Conservation (phyloP, 495 filamentous ascomycete species). For the Podospora didyma region DNA sequence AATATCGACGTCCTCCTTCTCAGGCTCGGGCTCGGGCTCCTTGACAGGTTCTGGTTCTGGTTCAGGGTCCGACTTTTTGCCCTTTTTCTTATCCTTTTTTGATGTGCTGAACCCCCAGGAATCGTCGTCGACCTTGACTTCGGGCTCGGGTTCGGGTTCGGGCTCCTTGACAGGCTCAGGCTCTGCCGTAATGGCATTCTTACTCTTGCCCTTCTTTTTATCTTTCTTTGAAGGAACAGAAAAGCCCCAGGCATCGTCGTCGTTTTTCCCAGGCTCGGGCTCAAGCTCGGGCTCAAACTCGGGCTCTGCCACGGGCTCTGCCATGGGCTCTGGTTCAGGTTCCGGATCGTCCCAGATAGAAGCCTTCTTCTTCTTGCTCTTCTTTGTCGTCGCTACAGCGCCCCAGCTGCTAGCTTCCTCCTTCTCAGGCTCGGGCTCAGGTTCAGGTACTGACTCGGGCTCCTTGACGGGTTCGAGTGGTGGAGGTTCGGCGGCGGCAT, state of each 20-base stretch:
- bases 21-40: conserved; percentile 16
- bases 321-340: no score
- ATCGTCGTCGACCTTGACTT: conserved; percentile 13
- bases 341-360: no score
- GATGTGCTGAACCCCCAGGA: conserved; percentile 10
- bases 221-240: conserved; percentile 4
- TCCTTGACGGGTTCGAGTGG: conserved; percentile 22
- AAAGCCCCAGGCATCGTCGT: conserved; percentile 15
- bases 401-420: conserved; percentile 9
- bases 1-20: conserved; percentile 18
- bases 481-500: conserved; percentile 14
- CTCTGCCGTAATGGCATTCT: background rate
- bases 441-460: conserved; percentile 17
- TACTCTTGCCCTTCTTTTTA: conserved; percentile 18
- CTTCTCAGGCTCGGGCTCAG: conserved; percentile 31
- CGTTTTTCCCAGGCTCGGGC: background rate
- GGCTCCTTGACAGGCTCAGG: conserved; percentile 2
- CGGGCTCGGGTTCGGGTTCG: conserved; percentile 12
- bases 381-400: conserved; percentile 4
- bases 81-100: conserved; percentile 26
- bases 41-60: conserved; percentile 5
- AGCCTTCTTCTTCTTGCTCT: no score
- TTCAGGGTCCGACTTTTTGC: conserved; percentile 8
- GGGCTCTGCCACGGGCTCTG: no score
- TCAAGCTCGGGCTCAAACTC: no score